Evolutionary conservation across 2,329 filamentous ascomycete species (phyloP).

Genomic region (Trichoderma koningiopsis): DNA sequence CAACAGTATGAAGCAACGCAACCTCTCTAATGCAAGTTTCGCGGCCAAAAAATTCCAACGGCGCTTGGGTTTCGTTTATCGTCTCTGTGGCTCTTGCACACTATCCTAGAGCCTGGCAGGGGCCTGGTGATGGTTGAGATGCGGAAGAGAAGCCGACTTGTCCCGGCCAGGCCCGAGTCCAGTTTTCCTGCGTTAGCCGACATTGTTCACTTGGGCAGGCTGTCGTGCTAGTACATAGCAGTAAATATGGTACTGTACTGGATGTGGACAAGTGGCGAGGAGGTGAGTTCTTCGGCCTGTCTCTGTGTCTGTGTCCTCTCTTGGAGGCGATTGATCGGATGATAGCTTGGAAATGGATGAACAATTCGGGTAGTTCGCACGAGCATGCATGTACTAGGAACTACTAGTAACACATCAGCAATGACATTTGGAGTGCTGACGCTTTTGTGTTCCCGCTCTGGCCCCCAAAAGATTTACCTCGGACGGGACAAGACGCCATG

Average conservation of each 20-base stretch:
- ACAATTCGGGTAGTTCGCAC: background rate
- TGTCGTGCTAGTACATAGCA: background rate
- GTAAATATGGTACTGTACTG: background rate
- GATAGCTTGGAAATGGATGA: background rate
- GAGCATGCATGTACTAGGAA: background rate
- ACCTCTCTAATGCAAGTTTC: background rate
- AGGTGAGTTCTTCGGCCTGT: background rate
- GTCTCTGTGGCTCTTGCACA: constrained; percentile 1
- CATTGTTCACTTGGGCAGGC: constrained; percentile 4
- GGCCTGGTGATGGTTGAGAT: constrained; percentile 10
- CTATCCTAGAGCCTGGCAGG: background rate
- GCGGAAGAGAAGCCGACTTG: constrained; percentile 22
- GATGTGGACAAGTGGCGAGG: background rate
- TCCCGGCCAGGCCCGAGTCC: constrained; percentile 11
- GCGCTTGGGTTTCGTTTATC: constrained; percentile 21
- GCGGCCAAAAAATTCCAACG: constrained; percentile 2
- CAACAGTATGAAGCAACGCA: background rate
- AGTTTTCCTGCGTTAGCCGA: constrained; percentile 18
- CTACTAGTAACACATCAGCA: constrained; percentile 4
- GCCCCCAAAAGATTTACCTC: constrained; percentile 9
- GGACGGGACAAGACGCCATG: constrained; percentile 9
- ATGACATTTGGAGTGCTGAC: constrained; percentile 13
- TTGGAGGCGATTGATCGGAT: background rate
- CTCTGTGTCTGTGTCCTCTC: background rate
- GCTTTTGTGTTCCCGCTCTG: constrained; percentile 5